These are phyloP conservation scores for Ogataea chonburiensis DNA, from an alignment of 805 yeast genomes.

Conservation along the genomic window DNA sequence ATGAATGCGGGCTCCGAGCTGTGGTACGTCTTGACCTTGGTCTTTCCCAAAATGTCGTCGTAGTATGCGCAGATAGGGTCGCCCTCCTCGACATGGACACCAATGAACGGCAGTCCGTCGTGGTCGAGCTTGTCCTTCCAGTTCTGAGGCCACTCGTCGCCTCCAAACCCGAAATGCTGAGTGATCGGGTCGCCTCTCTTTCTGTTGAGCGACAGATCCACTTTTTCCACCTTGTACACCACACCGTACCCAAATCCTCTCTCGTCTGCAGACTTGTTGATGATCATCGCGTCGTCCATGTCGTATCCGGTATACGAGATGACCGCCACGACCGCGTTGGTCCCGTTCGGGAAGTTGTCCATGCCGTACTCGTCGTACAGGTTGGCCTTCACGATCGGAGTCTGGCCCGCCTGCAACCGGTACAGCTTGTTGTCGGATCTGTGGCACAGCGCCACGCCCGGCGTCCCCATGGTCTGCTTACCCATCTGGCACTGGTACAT, in stretches of 20 bases:
- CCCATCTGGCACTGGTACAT: constrained; percentile 99
- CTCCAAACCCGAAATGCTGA: constrained; percentile 92
- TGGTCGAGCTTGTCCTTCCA: constrained; percentile 88
- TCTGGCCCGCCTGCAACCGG: constrained; percentile 91
- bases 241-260: constrained; percentile 98
- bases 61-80: constrained; percentile 92
- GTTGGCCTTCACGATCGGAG: constrained; percentile 93
- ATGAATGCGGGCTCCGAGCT: constrained; percentile 92
- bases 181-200: constrained; percentile 92
- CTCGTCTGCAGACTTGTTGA: constrained; percentile 95
- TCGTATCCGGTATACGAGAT: constrained; percentile 98
- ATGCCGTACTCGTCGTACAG: constrained; percentile 94
- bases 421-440: constrained; percentile 94
- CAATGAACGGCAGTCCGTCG: constrained; percentile 91
- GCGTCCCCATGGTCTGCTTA: constrained; percentile 99
- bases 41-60: constrained; percentile 88
- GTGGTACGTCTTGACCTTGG: constrained; percentile 90
- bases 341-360: constrained; percentile 98
- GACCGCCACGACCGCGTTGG: constrained; percentile 97
- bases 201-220: constrained; percentile 74
- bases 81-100: constrained; percentile 86
- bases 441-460: constrained; percentile 91
- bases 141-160: constrained; percentile 85
- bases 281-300: constrained; percentile 99
- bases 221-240: constrained; percentile 90